Evolutionary conservation across 129 eudicot species (phyloP).

Genomic region (Daucus carota): DNA sequence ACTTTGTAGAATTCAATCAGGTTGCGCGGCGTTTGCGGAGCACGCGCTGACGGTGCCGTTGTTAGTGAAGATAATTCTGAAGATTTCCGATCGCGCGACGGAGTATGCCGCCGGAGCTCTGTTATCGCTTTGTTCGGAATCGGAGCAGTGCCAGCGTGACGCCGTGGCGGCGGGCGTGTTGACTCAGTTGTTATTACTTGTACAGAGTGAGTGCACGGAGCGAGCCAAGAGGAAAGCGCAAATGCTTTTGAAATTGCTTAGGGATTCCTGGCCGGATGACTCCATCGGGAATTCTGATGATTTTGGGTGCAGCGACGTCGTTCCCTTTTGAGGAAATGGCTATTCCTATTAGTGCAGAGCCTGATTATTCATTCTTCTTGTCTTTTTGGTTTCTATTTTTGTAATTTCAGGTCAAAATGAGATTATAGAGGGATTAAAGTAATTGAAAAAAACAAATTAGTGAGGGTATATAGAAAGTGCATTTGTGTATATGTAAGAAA

Average conservation of each 20-base stretch:
- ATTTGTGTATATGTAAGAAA: slow-evolving; percentile 26
- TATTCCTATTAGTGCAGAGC: background rate
- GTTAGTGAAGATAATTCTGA: slow-evolving; percentile 58
- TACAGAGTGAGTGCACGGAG: slow-evolving; percentile 90
- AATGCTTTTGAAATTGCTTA: slow-evolving; percentile 73
- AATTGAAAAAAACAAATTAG: background rate
- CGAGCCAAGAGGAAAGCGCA: slow-evolving; percentile 92
- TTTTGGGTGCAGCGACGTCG: slow-evolving; percentile 73
- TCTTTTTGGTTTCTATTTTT: background rate
- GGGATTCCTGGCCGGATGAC: slow-evolving; percentile 86
- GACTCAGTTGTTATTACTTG: slow-evolving; percentile 73
- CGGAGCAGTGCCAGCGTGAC: slow-evolving; percentile 58
- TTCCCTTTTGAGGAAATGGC: slow-evolving; percentile 28
- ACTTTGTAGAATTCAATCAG: slow-evolving; percentile 65
- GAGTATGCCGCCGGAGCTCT: slow-evolving; percentile 92
- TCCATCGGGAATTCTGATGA: slow-evolving; percentile 57
- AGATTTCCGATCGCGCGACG: slow-evolving; percentile 78
- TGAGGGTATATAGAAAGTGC: slow-evolving; percentile 23
- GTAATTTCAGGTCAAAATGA: slow-evolving; percentile 7
- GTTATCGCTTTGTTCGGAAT: slow-evolving; percentile 58
- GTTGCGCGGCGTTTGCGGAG: slow-evolving; percentile 63
- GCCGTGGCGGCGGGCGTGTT: slow-evolving; percentile 89
- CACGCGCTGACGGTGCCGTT: slow-evolving; percentile 76
- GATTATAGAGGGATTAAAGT: slow-evolving; percentile 16
- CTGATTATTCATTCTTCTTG: background rate